phyloP scores from a whole-genome alignment of 2,329 filamentous ascomycete species.

The Remersonia thermophila region DNA sequence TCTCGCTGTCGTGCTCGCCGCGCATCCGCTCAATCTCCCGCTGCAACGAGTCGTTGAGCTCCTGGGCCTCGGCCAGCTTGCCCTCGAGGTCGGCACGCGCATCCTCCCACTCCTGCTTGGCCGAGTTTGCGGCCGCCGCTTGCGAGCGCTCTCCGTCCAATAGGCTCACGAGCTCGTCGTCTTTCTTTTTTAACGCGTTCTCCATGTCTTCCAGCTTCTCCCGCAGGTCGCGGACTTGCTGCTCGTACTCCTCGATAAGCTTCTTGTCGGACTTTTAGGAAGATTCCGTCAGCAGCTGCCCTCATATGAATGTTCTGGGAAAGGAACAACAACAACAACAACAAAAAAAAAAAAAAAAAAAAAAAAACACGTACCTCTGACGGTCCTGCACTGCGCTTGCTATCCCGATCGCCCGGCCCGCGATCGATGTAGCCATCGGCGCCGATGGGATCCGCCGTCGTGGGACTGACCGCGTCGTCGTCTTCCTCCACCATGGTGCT shows the following conservation, averaged over 20 bases:
- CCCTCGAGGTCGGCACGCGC: constrained; percentile 55
- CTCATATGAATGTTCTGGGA: no score
- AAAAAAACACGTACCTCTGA: constrained; percentile 14
- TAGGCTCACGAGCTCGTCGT: constrained; percentile 45
- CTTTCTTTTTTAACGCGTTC: constrained; percentile 51
- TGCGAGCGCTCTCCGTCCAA: constrained; percentile 47
- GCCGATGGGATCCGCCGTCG: constrained; percentile 41
- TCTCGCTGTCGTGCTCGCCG: constrained; percentile 52
- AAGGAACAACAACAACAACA: no score
- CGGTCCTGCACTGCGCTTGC: constrained; percentile 17
- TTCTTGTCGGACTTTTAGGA: constrained; percentile 49
- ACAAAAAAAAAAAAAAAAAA: no score
- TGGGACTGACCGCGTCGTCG: constrained; percentile 42
- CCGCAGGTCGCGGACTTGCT: constrained; percentile 61
- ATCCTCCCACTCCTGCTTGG: constrained; percentile 61
- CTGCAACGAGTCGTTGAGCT: constrained; percentile 66
- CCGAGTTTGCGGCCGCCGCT: constrained; percentile 39
- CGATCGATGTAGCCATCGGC: constrained; percentile 27
- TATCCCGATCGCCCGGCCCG: constrained; percentile 10
- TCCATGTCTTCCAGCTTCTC: constrained; percentile 64
- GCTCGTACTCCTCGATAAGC: constrained; percentile 66
- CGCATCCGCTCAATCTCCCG: constrained; percentile 65
- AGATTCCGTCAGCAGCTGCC: constrained; percentile 18
- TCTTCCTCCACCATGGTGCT: constrained; percentile 96
- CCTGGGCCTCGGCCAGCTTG: constrained; percentile 62